Conservation (phyloP, 2,329 filamentous ascomycete genomes). For the Zymoseptoria ardabiliae region DNA sequence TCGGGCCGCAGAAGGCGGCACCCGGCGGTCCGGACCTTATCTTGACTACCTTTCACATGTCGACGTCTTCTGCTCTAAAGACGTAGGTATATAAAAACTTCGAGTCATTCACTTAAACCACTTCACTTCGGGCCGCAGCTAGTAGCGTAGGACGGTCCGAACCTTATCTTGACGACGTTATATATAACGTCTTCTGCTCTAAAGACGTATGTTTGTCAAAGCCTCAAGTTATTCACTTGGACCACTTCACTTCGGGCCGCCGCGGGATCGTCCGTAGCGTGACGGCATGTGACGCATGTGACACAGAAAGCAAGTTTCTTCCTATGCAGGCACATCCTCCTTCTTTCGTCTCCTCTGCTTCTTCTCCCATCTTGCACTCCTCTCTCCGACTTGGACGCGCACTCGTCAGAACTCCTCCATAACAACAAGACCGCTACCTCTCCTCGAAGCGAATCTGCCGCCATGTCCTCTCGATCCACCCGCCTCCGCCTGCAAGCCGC, state of each 20-base stretch:
- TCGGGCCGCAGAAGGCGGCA: background rate
- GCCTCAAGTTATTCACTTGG: too few species aligned
- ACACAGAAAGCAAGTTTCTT: background rate
- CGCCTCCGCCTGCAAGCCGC: background rate
- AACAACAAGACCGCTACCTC: background rate
- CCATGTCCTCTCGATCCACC: background rate
- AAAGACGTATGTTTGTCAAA: too few species aligned
- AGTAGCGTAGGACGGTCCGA: too few species aligned
- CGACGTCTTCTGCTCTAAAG: background rate
- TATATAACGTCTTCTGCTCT: too few species aligned
- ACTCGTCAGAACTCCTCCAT: background rate
- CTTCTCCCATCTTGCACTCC: background rate
- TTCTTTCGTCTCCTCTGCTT: background rate
- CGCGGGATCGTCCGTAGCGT: background rate
- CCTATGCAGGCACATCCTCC: background rate
- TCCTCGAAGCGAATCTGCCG: background rate
- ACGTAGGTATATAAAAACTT: background rate
- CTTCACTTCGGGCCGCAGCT: background rate
- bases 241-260: background rate
- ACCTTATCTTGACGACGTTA: too few species aligned
- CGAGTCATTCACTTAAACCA: background rate
- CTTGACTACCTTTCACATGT: background rate
- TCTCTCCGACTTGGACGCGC: background rate
- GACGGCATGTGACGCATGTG: background rate
- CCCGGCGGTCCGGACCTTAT: background rate